Base-by-base conservation (phyloP, 768 basidiomycete genomes). In the Sistotremastrum suecicum region DNA sequence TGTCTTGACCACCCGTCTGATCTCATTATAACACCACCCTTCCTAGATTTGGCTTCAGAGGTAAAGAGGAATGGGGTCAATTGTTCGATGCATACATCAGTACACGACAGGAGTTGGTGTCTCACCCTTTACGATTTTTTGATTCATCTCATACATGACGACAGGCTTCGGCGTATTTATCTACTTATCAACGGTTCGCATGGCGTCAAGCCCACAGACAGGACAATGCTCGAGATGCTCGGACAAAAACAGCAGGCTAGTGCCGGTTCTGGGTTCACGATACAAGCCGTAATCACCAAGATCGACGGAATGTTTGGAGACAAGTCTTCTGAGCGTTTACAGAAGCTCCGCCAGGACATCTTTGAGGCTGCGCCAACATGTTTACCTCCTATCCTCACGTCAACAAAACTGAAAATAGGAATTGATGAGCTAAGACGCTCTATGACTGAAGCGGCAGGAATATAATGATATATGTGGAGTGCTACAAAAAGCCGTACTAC, bases 211-310 rank as follows among this genome's bases (percentile, higher is more conserved):
- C 58, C 65, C 30, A 63, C 62, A 34, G 85, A 88, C 54, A 57
- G 60, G 6, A 63, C 65, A 42, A 85, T 87, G 83, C 70, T 87
- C 3, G 52, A 59, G 8, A 64, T 72, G 37, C 66, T 86, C 34
- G 56, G 58, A 32, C 11, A 47, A 29, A 43, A 49, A 59, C 49
- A 52, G 54, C 58, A 40, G 63, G 32, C 42, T 7, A 33, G 63
- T 37, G 67, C 65, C 3, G 58, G 56, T 0, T 63, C 65, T 33
- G 64, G 60, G 2, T 77, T 76, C 58, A 80, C 80, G 0, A 47
- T 86, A 1, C 84, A 87, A 54, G 68, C 81, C 1, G 63, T 87
- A 48, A 72, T 86, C 52, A 85, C 84, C 38, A 85, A 84, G 60
- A 70, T 68, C 1, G 83, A 87, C 58, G 61, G 61, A 3, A 63